phyloP scores from a whole-genome alignment of 2,329 filamentous ascomycete species.

The Nemania serpens region DNA sequence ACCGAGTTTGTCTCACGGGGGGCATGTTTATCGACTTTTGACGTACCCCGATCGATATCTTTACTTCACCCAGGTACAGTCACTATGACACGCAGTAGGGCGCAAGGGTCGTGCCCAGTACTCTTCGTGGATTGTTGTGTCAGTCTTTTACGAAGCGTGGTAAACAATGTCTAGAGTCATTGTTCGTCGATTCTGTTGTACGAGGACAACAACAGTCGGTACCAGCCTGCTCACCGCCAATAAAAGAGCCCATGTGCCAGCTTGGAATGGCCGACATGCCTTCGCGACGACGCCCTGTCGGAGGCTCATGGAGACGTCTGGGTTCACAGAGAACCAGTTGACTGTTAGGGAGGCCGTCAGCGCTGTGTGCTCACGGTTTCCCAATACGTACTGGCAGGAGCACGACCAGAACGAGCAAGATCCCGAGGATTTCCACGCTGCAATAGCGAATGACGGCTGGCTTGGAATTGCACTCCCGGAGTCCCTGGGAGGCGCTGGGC shows the following conservation, averaged over 20 bases:
- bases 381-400: conserved; percentile 77
- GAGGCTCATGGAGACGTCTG: conserved; percentile 70
- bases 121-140: background rate
- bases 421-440: conserved; percentile 76
- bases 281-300: conserved; percentile 46
- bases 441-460: conserved; percentile 76
- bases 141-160: background rate
- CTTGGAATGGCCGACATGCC: conserved; percentile 5
- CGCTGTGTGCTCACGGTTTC: conserved; percentile 71
- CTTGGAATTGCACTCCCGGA: conserved; percentile 81
- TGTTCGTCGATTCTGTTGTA: conserved; percentile 8
- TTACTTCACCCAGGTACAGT: background rate
- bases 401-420: conserved; percentile 72
- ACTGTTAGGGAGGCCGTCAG: conserved; percentile 72
- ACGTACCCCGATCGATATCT: background rate
- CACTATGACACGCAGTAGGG: background rate
- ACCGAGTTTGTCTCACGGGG: too few relatives aligned
- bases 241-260: background rate
- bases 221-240: background rate
- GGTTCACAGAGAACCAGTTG: conserved; percentile 74
- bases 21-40: too few relatives aligned
- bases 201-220: background rate
- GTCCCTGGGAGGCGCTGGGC: conserved; percentile 71
- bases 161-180: conserved; percentile 24
- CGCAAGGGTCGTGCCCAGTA: background rate